These are phyloP conservation scores for Ormosia semicastrata DNA, from an alignment of 306 rosid genomes.

Conservation along the genomic window DNA sequence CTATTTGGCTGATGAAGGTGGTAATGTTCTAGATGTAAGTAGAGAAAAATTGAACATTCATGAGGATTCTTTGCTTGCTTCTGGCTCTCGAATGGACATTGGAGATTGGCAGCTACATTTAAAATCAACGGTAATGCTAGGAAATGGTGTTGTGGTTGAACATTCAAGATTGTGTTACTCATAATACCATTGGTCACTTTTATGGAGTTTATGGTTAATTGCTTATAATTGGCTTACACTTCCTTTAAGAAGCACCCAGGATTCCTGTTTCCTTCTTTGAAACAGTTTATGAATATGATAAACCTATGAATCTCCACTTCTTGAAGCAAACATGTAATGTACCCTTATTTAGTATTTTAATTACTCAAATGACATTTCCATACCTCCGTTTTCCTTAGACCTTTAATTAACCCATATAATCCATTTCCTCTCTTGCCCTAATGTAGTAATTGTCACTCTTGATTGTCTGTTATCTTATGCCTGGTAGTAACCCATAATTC, in stretches of 20 bases:
- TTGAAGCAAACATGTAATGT: constrained; percentile 13
- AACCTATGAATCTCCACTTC: background rate
- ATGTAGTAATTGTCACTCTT: constrained; percentile 17
- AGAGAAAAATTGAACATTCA: constrained; percentile 47
- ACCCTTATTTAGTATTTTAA: constrained; percentile 5
- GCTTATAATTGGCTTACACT: constrained; percentile 1
- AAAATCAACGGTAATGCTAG: constrained; percentile 71
- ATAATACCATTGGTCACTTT: constrained; percentile 1
- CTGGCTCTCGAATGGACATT: constrained; percentile 75
- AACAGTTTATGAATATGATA: constrained; percentile 19
- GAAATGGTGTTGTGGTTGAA: constrained; percentile 12
- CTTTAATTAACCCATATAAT: background rate
- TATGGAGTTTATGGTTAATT: constrained; percentile 15
- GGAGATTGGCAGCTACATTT: constrained; percentile 96
- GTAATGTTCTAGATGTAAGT: constrained; percentile 52
- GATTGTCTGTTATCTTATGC: constrained; percentile 2
- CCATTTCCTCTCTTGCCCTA: background rate
- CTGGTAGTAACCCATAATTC: background rate
- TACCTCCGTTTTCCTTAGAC: background rate
- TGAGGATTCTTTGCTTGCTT: constrained; percentile 63
- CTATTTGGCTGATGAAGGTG: constrained; percentile 93
- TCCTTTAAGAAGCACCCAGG: background rate
- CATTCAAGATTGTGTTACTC: background rate
- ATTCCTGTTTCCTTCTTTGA: constrained; percentile 12
- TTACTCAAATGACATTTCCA: background rate